Percentiles rank a stretch among this genome's conserved stretches.
These are phyloP conservation scores for Suhomyces faveliae DNA, from an alignment of 805 yeast genomes.

Conservation along the genomic window DNA sequence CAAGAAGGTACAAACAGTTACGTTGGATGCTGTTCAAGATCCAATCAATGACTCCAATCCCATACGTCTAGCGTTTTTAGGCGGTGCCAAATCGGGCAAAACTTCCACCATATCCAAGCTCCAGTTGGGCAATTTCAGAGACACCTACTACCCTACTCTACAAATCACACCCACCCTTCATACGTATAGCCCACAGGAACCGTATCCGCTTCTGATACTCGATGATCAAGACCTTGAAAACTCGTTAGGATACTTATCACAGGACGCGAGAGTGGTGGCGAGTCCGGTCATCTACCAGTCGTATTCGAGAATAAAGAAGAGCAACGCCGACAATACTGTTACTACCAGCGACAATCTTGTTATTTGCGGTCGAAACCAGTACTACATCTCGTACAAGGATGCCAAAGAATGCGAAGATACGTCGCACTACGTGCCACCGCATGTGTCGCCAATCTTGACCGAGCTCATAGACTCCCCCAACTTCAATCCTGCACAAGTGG, in stretches of 20 bases:
- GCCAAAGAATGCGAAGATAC: constrained; percentile 7
- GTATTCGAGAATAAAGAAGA: constrained; percentile 11
- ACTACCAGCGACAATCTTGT: constrained; percentile 7
- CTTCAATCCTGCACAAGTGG: constrained; percentile 61
- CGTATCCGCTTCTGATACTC: constrained; percentile 18
- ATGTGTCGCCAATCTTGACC: constrained; percentile 56
- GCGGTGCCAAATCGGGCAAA: constrained; percentile 60
- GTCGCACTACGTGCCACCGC: constrained; percentile 39
- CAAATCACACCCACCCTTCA: constrained; percentile 58
- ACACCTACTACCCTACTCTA: constrained; percentile 74
- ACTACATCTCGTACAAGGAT: constrained; percentile 14
- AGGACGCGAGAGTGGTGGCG: constrained; percentile 15
- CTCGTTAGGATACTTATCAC: constrained; percentile 13
- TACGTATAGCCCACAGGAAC: constrained; percentile 46
- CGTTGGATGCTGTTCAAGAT: constrained; percentile 9
- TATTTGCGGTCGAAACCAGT: constrained; percentile 17
- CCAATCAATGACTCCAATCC: constrained; percentile 37
- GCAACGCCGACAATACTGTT: neutral
- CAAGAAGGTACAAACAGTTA: constrained; percentile 1
- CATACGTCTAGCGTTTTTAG: constrained; percentile 57
- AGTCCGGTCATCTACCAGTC: constrained; percentile 33
- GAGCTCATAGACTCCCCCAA: constrained; percentile 78
- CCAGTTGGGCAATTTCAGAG: constrained; percentile 50
- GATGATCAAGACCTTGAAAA: constrained; percentile 19
- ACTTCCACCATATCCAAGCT: constrained; percentile 54